phyloP scores from a whole-genome alignment of 495 filamentous ascomycete species.

The Friedmanniomyces endolithicus region DNA sequence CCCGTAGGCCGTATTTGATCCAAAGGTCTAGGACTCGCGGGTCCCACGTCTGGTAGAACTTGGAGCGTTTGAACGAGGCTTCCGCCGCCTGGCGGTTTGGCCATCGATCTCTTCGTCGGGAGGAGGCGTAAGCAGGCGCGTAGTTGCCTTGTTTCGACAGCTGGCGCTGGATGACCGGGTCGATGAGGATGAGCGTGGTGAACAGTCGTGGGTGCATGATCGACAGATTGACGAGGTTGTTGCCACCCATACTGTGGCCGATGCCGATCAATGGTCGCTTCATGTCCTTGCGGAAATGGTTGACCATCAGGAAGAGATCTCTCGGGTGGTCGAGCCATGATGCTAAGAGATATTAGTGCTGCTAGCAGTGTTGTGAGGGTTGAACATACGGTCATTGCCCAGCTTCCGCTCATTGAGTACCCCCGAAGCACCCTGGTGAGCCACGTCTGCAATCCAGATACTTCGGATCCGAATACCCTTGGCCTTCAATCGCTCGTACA shows the following conservation, averaged over 20 bases:
- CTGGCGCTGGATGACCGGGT: constrained; percentile 56
- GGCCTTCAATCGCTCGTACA: constrained; percentile 22
- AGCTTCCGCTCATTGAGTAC: constrained; percentile 32
- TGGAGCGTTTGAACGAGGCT: constrained; percentile 26
- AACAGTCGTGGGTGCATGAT: constrained; percentile 76
- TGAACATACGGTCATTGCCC: constrained; percentile 31
- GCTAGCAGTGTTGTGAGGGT: neutral
- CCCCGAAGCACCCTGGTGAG: constrained; percentile 32
- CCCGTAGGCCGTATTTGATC: constrained; percentile 31
- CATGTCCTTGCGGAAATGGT: constrained; percentile 71
- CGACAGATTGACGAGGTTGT: constrained; percentile 48
- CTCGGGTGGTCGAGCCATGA: constrained; percentile 76
- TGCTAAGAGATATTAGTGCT: constrained; percentile 21
- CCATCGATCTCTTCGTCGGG: constrained; percentile 29
- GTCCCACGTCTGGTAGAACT: constrained; percentile 35
- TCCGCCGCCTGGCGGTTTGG: constrained; percentile 28
- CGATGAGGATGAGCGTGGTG: constrained; percentile 61
- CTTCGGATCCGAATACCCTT: constrained; percentile 29
- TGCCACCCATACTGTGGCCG: constrained; percentile 81
- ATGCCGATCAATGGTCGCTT: constrained; percentile 77
- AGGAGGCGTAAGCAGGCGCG: constrained; percentile 24
- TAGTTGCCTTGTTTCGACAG: constrained; percentile 24
- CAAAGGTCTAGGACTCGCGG: constrained; percentile 29
- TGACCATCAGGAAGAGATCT: constrained; percentile 79
- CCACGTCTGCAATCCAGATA: constrained; percentile 36